Base-by-base conservation (phyloP, 2,329 filamentous ascomycete genomes). In the Aspergillus chevalieri region DNA sequence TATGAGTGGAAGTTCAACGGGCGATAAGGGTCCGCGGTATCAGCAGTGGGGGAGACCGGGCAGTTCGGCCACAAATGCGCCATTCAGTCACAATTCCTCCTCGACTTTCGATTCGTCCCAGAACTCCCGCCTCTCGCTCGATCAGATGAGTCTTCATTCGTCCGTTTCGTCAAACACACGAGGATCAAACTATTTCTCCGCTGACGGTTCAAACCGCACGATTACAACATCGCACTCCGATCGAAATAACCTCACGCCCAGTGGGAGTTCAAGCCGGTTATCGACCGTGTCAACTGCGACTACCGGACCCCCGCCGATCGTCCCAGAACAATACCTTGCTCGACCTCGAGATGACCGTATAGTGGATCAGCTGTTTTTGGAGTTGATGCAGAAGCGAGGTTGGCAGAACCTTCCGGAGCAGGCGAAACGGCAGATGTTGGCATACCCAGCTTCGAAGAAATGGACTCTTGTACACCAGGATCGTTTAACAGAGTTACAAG, bases 401-500 rank as follows among this genome's bases (percentile, higher is more conserved):
- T 97, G 91, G 89, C 93, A 95, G 73, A 94, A 94, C 69, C 76
- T 98, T 56, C 93, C 93, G 4, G 93, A 98, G 65, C 89, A 95
- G 73, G 93, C 93, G 26, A 83, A 87, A 59, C 81, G 92, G 53
- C 93, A 97, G 74, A 97, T 98, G 92, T 82, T 93, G 72, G 90
- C 90, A 34, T 97, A 98, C 67, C 89, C 91, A 12, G 82, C 93
- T 7, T 82, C 85, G 56, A 97, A 97, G 78, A 98, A 97, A 73
- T 98, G 93, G 93, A 96, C 90, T 1, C 75, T 98, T 52, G 87
- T 98, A 46, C 87, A 97, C 67, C 92, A 98, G 71, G 93, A 98
- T 72, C 86, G 89, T 54, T 78, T 98, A 60, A 89, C 89, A 6
- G 92, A 97, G 70, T 88, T 85, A 79, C 91, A 97, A 75, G 89